Evolutionary conservation across 352 stramenopile genomes (phyloP).

Genomic region (Phytopythium montanum): DNA sequence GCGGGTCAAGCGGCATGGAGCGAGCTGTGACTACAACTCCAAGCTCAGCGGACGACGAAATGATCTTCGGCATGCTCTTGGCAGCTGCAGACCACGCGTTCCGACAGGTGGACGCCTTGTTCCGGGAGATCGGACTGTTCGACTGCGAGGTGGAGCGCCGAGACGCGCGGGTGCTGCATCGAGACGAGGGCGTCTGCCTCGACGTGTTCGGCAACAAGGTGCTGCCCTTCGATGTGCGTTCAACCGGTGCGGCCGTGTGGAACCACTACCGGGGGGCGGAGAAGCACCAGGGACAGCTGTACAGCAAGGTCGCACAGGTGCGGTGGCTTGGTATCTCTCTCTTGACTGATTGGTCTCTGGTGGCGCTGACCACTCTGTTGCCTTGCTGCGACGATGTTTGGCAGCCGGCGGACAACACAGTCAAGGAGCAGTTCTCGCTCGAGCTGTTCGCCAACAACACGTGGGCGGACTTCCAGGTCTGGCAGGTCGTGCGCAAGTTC

Average conservation of each 20-base stretch:
- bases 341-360: no score
- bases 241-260: slow-evolving; percentile 17
- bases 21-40: no score
- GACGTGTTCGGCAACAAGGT: slow-evolving; percentile 30
- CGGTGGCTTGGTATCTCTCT: background rate
- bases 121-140: slow-evolving; percentile 24
- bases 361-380: background rate
- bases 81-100: slow-evolving; percentile 21
- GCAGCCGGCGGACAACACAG: slow-evolving; percentile 1
- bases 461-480: slow-evolving; percentile 14
- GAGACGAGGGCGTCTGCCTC: slow-evolving; percentile 21
- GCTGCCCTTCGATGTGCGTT: slow-evolving; percentile 22
- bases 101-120: slow-evolving; percentile 21
- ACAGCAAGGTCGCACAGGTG: slow-evolving; percentile 10
- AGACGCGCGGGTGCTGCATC: slow-evolving; percentile 17
- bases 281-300: slow-evolving; percentile 18
- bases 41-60: slow-evolving; percentile 9
- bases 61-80: slow-evolving; percentile 27
- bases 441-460: slow-evolving; percentile 15
- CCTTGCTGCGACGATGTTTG: no score
- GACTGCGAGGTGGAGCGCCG: slow-evolving; percentile 9
- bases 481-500: slow-evolving; percentile 13
- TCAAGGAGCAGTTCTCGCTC: slow-evolving; percentile 17
- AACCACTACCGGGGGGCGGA: slow-evolving; percentile 18
- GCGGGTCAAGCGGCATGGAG: background rate